Evolutionary conservation across 495 filamentous ascomycete species (phyloP).

Genomic region (Podospora pseudopauciseta): DNA sequence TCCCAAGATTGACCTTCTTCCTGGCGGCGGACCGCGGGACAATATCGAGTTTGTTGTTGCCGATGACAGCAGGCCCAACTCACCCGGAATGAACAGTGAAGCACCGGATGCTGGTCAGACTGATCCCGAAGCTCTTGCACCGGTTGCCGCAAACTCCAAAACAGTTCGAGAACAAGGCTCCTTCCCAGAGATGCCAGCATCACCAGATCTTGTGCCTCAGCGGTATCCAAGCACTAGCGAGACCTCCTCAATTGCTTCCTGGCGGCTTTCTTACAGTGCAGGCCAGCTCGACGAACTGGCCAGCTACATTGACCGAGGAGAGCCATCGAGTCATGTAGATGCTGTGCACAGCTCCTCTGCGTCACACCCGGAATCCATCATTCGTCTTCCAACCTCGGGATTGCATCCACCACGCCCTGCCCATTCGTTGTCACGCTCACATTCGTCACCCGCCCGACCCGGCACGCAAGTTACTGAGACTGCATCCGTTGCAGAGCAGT

Average conservation of each 20-base stretch:
- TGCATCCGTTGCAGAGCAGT: slow-evolving; percentile 25
- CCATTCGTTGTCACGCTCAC: slow-evolving; percentile 17
- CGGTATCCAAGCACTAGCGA: slow-evolving; percentile 27
- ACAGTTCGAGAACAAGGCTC: slow-evolving; percentile 20
- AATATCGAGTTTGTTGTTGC: slow-evolving; percentile 39
- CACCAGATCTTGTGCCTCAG: slow-evolving; percentile 32
- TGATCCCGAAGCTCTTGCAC: slow-evolving; percentile 20
- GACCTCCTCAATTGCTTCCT: slow-evolving; percentile 38
- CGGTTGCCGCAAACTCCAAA: slow-evolving; percentile 4
- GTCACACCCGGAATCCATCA: slow-evolving; percentile 10
- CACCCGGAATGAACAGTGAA: slow-evolving; percentile 5
- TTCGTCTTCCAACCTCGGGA: not conserved
- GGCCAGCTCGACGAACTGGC: slow-evolving; percentile 32
- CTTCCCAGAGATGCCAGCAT: slow-evolving; percentile 27
- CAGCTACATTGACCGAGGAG: slow-evolving; percentile 11
- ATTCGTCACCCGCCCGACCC: slow-evolving; percentile 20
- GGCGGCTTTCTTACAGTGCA: slow-evolving; percentile 39
- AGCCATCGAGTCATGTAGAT: slow-evolving; percentile 11
- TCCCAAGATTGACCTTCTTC: slow-evolving; percentile 24
- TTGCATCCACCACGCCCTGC: slow-evolving; percentile 13
- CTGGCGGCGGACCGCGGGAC: slow-evolving; percentile 40
- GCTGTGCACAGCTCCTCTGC: slow-evolving; percentile 1
- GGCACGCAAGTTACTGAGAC: slow-evolving; percentile 18
- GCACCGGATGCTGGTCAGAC: slow-evolving; percentile 4
- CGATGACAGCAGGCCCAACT: slow-evolving; percentile 14